phyloP scores from a whole-genome alignment of 2,329 filamentous ascomycete genomes.

The Arachnomyces sp. region DNA sequence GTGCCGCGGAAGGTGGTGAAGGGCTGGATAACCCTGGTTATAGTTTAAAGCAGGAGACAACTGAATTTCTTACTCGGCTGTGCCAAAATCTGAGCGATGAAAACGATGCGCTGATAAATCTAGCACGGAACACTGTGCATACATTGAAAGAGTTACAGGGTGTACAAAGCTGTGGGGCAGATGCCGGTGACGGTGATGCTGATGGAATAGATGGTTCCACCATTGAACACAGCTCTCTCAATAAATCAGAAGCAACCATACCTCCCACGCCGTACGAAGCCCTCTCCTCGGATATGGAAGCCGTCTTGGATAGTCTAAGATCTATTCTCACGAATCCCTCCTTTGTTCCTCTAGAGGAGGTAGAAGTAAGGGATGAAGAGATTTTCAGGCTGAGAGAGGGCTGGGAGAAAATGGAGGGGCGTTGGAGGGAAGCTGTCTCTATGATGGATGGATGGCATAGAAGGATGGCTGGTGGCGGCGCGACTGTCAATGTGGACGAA shows the following conservation, averaged over 20 bases:
- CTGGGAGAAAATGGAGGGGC: slow-evolving; percentile 86
- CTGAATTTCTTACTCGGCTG: slow-evolving; percentile 77
- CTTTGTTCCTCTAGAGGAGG: slow-evolving; percentile 91
- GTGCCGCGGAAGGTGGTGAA: slow-evolving; percentile 24
- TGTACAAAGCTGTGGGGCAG: slow-evolving; percentile 21
- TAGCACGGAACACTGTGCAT: slow-evolving; percentile 63
- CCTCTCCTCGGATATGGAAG: slow-evolving; percentile 64
- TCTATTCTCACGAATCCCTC: slow-evolving; percentile 87
- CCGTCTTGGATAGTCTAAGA: slow-evolving; percentile 70
- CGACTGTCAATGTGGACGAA: slow-evolving; percentile 35
- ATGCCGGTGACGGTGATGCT: slow-evolving; percentile 18
- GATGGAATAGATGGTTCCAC: slow-evolving; percentile 25
- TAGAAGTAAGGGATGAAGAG: slow-evolving; percentile 84
- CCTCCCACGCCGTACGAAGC: slow-evolving; percentile 57
- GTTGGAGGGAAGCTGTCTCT: slow-evolving; percentile 81
- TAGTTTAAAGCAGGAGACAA: slow-evolving; percentile 76
- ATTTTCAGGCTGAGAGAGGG: slow-evolving; percentile 73
- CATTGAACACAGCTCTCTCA: slow-evolving; percentile 21
- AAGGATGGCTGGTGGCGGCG: slow-evolving; percentile 51
- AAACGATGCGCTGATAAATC: slow-evolving; percentile 69
- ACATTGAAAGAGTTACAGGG: slow-evolving; percentile 57
- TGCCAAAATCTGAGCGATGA: slow-evolving; percentile 81
- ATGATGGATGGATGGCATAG: slow-evolving; percentile 91
- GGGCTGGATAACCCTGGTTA: slow-evolving; percentile 51
- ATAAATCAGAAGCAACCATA: slow-evolving; percentile 16